Evolutionary conservation across 1,139 yeast species (phyloP).

Genomic region (Pichia sp.): DNA sequence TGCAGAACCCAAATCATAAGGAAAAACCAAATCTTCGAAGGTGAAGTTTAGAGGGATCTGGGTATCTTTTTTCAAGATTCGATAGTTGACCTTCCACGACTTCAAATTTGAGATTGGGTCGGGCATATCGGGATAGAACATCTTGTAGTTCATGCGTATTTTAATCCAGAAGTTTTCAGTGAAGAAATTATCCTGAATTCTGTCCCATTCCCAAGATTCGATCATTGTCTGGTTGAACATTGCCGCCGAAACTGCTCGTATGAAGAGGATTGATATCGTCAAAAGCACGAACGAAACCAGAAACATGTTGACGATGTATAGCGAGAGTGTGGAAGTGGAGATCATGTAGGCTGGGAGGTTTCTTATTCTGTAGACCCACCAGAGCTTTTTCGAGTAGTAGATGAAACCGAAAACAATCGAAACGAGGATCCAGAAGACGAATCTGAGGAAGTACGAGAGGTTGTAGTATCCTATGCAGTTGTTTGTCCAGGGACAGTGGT

Average conservation of each 20-base stretch:
- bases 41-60: slow-evolving; percentile 38
- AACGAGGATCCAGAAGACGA: slow-evolving; percentile 61
- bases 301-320: slow-evolving; percentile 55
- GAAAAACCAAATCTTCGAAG: slow-evolving; percentile 63
- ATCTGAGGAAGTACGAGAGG: slow-evolving; percentile 78
- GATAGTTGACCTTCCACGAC: slow-evolving; percentile 40
- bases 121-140: slow-evolving; percentile 37
- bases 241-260: slow-evolving; percentile 58
- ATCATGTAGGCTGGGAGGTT: slow-evolving; percentile 58
- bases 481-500: slow-evolving; percentile 82
- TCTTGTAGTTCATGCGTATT: slow-evolving; percentile 43
- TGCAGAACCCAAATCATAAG: slow-evolving; percentile 66
- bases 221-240: slow-evolving; percentile 82
- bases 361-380: slow-evolving; percentile 48
- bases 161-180: slow-evolving; percentile 50
- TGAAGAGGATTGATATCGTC: slow-evolving; percentile 52
- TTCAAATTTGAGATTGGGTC: slow-evolving; percentile 41
- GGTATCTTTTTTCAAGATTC: slow-evolving; percentile 21
- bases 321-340: slow-evolving; percentile 48
- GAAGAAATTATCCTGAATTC: slow-evolving; percentile 63
- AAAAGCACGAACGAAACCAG: slow-evolving; percentile 54
- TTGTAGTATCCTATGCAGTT: slow-evolving; percentile 80
- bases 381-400: slow-evolving; percentile 41
- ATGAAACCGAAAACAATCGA: slow-evolving; percentile 49
- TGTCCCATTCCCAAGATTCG: slow-evolving; percentile 88